phyloP scores from a whole-genome alignment of 2,329 filamentous ascomycete genomes.

The Colletotrichum musae region DNA sequence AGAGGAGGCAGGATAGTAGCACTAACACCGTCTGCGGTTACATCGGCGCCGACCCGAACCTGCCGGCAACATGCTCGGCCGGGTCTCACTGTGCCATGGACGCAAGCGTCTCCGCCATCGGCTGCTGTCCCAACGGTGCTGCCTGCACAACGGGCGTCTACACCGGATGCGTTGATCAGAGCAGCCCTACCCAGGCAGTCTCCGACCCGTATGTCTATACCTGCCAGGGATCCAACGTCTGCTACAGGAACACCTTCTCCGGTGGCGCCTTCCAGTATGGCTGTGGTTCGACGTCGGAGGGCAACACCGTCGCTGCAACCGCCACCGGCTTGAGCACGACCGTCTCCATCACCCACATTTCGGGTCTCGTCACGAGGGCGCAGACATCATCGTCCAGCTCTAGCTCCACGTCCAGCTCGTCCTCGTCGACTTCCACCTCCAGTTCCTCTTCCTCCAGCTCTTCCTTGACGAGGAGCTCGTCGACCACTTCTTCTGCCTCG shows the following conservation, averaged over 20 bases:
- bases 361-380: conserved; percentile 56
- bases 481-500: conserved; percentile 16
- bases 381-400: conserved; percentile 25
- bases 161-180: conserved; percentile 69
- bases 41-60: conserved; percentile 64
- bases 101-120: conserved; percentile 62
- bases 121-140: conserved; percentile 68
- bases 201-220: conserved; percentile 71
- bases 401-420: conserved; percentile 1
- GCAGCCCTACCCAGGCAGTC: conserved; percentile 64
- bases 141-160: conserved; percentile 69
- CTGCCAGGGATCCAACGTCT: conserved; percentile 65
- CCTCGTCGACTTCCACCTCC: conserved; percentile 38
- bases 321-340: conserved; percentile 58
- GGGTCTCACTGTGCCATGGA: conserved; percentile 73
- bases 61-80: conserved; percentile 70
- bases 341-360: conserved; percentile 56
- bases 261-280: conserved; percentile 71
- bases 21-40: conserved; percentile 72
- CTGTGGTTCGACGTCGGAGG: conserved; percentile 66
- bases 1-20: conserved; percentile 54
- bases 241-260: conserved; percentile 69
- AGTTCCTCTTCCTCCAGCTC: conserved; percentile 35
- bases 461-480: conserved; percentile 20
- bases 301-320: conserved; percentile 63